A percentile compares a stretch with the other conserved stretches of the same genome.
phyloP scores from a whole-genome alignment of 768 basidiomycete genomes.

The Pulveroboletus ravenelii region DNA sequence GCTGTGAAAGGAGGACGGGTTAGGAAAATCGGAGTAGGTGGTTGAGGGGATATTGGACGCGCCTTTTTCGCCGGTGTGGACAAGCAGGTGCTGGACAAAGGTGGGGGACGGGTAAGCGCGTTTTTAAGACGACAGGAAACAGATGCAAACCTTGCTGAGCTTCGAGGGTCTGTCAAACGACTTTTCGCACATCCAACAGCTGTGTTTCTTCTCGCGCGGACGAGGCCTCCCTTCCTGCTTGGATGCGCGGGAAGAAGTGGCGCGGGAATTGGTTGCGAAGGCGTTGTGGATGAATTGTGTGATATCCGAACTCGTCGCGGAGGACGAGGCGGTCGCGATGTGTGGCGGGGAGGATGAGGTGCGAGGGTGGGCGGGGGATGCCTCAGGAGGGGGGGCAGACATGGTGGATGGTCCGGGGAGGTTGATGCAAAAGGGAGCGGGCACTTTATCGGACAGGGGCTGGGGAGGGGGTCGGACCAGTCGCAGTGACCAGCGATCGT shows the following conservation, averaged over 20 bases:
- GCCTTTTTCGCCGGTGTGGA: conserved; percentile 85
- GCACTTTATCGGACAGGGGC: conserved; percentile 9
- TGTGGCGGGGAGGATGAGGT: neutral
- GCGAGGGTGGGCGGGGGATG: neutral
- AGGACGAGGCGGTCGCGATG: neutral
- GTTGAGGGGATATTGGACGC: conserved; percentile 8
- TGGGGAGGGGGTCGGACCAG: conserved; percentile 23
- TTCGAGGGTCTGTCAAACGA: conserved; percentile 54
- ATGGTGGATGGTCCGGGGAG: neutral
- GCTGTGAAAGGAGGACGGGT: conserved; percentile 37
- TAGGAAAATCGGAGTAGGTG: neutral
- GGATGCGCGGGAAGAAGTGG: conserved; percentile 19
- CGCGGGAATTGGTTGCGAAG: conserved; percentile 20
- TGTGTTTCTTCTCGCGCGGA: conserved; percentile 66
- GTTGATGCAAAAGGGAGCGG: no score
- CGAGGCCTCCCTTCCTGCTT: conserved; percentile 28
- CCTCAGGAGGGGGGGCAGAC: conserved; percentile 1
- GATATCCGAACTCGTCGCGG: conserved; percentile 24
- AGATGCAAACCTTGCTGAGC: conserved; percentile 58
- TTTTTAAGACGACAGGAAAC: conserved; percentile 10
- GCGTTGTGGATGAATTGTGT: conserved; percentile 32
- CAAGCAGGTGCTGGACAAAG: conserved; percentile 61
- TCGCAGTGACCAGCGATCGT: conserved; percentile 23
- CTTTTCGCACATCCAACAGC: conserved; percentile 82
- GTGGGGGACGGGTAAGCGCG: conserved; percentile 3